Conservation (phyloP, 805 yeast genomes). For the Tetrapisispora iriomotensis region DNA sequence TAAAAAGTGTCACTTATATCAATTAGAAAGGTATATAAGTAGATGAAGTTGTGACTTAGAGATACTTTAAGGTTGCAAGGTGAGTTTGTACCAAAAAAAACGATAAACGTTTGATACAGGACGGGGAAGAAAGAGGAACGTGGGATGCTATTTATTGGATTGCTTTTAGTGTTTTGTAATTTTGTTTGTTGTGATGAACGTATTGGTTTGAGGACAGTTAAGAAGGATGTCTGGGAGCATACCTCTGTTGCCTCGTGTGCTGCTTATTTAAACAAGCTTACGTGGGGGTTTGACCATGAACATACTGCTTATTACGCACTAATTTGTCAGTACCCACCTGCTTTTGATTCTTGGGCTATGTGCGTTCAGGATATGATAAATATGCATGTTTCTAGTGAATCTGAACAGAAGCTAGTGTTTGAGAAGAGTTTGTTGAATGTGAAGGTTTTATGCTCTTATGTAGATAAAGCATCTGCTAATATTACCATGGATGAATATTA, state of each 20-base stretch:
- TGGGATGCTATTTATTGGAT: background rate
- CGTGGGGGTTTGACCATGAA: slow-evolving; percentile 12
- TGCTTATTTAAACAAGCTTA: slow-evolving; percentile 8
- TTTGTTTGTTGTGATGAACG: background rate
- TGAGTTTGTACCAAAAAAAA: background rate
- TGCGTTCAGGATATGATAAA: slow-evolving; percentile 13
- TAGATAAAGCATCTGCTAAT: background rate
- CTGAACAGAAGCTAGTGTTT: slow-evolving; percentile 4
- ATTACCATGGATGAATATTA: slow-evolving; percentile 9
- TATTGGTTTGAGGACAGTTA: slow-evolving; percentile 1
- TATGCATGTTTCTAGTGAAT: slow-evolving; percentile 3
- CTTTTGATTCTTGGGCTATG: slow-evolving; percentile 17
- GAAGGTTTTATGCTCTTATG: slow-evolving; percentile 6
- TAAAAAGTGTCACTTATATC: no score
- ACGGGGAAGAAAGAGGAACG: background rate
- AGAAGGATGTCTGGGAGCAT: slow-evolving; percentile 12
- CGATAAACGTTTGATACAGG: background rate
- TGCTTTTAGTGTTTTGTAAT: background rate
- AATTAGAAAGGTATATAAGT: no score
- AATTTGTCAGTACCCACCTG: slow-evolving; percentile 17
- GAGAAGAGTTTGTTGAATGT: slow-evolving; percentile 10
- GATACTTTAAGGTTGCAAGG: no score
- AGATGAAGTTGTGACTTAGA: no score
- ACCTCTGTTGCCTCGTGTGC: slow-evolving; percentile 17
- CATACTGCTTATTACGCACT: slow-evolving; percentile 9